These are phyloP conservation scores for Aureobasidium sp. DNA, from an alignment of 2,329 filamentous ascomycete genomes.

Conservation along the genomic window DNA sequence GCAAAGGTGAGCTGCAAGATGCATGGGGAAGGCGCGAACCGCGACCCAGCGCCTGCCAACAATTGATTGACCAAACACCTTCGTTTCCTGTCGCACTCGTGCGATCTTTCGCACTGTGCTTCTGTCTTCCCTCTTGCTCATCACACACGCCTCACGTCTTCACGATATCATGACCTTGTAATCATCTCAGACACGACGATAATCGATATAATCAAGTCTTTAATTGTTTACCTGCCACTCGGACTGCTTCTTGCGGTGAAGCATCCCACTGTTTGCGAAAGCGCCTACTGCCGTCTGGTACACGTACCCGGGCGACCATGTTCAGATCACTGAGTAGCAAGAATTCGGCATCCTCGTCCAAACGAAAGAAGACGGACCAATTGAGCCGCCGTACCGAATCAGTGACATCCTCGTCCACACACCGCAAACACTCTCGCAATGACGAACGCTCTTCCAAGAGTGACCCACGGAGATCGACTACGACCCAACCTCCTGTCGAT, in stretches of 20 bases:
- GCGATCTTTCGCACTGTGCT: not conserved
- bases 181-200: not conserved
- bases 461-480: slow-evolving; percentile 18
- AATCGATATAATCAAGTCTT: not conserved
- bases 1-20: slow-evolving; percentile 2
- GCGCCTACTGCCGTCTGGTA: not conserved
- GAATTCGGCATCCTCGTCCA: slow-evolving; percentile 19
- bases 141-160: not conserved
- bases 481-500: slow-evolving; percentile 17
- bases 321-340: slow-evolving; percentile 18
- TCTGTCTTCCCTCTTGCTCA: not conserved
- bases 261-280: not conserved
- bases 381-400: slow-evolving; percentile 26
- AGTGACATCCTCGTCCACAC: slow-evolving; percentile 27
- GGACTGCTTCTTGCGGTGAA: not conserved
- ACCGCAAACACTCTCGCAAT: slow-evolving; percentile 23
- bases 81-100: slow-evolving; percentile 2
- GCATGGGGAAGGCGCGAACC: slow-evolving; percentile 5
- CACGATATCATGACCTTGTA: slow-evolving; percentile 2
- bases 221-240: not conserved
- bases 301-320: slow-evolving; percentile 9
- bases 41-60: slow-evolving; percentile 5
- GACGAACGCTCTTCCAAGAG: slow-evolving; percentile 15
- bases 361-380: slow-evolving; percentile 19
- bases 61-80: slow-evolving; percentile 4